These are phyloP conservation scores for Trichoderma virens DNA, from an alignment of 495 filamentous ascomycete genomes.

Conservation along the genomic window DNA sequence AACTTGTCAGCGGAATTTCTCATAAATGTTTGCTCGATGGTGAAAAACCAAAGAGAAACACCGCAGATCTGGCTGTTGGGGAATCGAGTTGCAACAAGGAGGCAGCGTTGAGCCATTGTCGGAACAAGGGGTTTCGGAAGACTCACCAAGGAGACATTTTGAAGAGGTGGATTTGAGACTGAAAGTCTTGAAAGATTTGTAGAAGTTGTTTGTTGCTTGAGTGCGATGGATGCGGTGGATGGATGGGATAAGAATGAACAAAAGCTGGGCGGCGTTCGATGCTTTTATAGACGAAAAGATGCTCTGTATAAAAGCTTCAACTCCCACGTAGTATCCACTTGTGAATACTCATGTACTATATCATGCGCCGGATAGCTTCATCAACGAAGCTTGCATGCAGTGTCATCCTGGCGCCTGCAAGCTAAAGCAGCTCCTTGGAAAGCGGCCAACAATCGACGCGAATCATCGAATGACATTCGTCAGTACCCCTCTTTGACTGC, in stretches of 20 bases:
- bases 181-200: not conserved
- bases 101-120: not conserved
- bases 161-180: not conserved
- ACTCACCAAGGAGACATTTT: slow-evolving; percentile 3
- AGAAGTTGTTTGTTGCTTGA: not conserved
- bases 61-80: too few relatives aligned
- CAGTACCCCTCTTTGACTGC: not conserved
- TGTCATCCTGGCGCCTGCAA: not conserved
- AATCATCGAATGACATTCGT: not conserved
- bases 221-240: not conserved
- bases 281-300: not conserved
- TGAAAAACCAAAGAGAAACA: too few relatives aligned
- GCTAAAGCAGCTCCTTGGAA: not conserved
- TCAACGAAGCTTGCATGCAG: not conserved
- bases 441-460: not conserved
- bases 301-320: too few relatives aligned
- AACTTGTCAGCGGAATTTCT: too few relatives aligned
- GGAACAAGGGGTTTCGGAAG: not conserved
- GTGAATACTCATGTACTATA: not conserved
- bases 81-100: too few relatives aligned
- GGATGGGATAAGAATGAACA: not conserved
- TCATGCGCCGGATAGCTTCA: not conserved
- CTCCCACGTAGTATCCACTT: not conserved
- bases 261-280: not conserved
- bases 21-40: not conserved